phyloP scores from a whole-genome alignment of 345 rosid species.

The Clausena lansium region DNA sequence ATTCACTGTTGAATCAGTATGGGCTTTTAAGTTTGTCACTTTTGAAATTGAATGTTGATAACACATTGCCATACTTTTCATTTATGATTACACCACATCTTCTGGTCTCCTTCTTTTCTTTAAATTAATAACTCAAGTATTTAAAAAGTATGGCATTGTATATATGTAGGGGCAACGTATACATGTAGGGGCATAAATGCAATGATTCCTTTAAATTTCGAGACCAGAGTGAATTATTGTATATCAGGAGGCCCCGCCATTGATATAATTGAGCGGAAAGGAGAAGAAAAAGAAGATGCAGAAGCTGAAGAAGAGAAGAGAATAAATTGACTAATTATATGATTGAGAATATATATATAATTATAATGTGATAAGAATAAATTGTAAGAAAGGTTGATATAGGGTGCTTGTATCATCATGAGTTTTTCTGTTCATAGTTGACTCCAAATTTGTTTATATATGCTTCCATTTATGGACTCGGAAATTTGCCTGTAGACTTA shows the following conservation, averaged over 20 bases:
- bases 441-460: no score
- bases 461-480: no score
- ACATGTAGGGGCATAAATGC: slow-evolving; percentile 14
- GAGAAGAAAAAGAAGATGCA: not conserved
- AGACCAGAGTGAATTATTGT: not conserved
- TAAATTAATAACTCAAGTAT: not conserved
- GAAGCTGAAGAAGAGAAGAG: not conserved
- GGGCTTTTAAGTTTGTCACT: not conserved
- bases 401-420: not conserved
- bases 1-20: not conserved
- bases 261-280: not conserved
- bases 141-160: no score
- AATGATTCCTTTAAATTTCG: slow-evolving; percentile 17
- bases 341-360: not conserved
- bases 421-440: not conserved
- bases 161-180: not conserved
- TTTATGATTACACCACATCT: not conserved
- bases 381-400: not conserved
- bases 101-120: not conserved
- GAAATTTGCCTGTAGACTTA: no score
- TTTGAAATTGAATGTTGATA: not conserved
- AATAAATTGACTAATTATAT: slow-evolving; percentile 2
- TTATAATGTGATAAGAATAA: not conserved
- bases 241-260: not conserved
- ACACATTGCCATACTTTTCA: not conserved